These are phyloP conservation scores for Acacia pycnantha DNA, from an alignment of 331 rosid species.

Conservation along the genomic window DNA sequence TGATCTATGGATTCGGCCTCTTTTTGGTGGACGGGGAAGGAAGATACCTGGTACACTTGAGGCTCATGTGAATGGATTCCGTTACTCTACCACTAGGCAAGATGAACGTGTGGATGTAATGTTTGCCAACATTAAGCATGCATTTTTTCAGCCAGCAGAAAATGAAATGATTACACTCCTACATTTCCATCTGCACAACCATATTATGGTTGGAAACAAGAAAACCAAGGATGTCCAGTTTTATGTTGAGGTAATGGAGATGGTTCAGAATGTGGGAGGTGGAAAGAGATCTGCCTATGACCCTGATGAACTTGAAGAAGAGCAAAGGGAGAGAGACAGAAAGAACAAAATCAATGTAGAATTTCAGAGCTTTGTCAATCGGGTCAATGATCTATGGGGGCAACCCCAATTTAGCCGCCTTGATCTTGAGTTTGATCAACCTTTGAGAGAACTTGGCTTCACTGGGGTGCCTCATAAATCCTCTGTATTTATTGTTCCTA, in stretches of 20 bases:
- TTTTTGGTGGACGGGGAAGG: constrained; percentile 9
- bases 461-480: constrained; percentile 1
- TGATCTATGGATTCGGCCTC: background rate
- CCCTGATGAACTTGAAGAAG: constrained; percentile 13
- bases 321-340: background rate
- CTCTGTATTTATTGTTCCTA: background rate
- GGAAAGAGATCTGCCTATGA: constrained; percentile 10
- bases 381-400: constrained; percentile 3
- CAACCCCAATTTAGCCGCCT: background rate
- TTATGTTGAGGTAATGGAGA: constrained; percentile 9
- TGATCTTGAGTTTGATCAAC: constrained; percentile 5
- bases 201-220: constrained; percentile 4
- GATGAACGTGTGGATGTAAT: constrained; percentile 2
- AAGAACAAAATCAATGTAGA: constrained; percentile 1
- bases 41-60: constrained; percentile 8
- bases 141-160: constrained; percentile 8
- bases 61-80: constrained; percentile 6
- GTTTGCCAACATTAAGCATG: constrained; percentile 7
- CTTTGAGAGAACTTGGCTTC: constrained; percentile 12
- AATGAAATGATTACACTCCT: constrained; percentile 2
- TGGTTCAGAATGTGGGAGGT: background rate
- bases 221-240: constrained; percentile 5
- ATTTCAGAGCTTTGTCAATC: constrained; percentile 4
- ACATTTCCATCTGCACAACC: constrained; percentile 3
- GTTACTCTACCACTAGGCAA: constrained; percentile 7